Conservation (phyloP, 2,329 filamentous ascomycete genomes). For the Aspergillus fijiensis region DNA sequence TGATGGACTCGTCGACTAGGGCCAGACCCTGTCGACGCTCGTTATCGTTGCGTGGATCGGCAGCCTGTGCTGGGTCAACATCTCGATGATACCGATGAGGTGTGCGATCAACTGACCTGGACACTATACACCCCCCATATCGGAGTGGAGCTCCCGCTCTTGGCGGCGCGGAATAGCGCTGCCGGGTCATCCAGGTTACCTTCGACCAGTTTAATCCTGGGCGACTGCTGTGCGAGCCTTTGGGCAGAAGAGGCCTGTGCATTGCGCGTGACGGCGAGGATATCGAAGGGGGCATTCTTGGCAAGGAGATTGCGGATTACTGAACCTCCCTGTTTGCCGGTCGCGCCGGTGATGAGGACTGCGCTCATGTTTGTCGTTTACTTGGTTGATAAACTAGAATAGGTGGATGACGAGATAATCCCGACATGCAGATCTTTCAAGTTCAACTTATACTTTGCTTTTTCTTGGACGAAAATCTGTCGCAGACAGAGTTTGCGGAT, state of each 20-base stretch:
- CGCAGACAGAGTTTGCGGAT: too few relatives aligned
- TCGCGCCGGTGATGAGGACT: constrained; percentile 7
- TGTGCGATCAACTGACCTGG: constrained; percentile 42
- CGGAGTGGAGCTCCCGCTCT: constrained; percentile 33
- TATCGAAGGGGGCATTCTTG: constrained; percentile 41
- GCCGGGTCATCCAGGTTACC: constrained; percentile 56
- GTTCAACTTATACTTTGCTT: too few relatives aligned
- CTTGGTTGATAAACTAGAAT: too few relatives aligned
- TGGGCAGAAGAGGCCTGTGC: constrained; percentile 52
- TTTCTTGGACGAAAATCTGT: too few relatives aligned
- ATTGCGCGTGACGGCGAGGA: constrained; percentile 63
- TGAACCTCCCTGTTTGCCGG: constrained; percentile 40
- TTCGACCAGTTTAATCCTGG: constrained; percentile 56
- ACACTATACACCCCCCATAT: constrained; percentile 65
- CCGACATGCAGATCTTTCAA: too few relatives aligned
- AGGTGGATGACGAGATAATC: too few relatives aligned
- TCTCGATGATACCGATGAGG: too few relatives aligned
- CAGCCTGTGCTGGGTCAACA: too few relatives aligned
- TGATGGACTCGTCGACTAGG: constrained; percentile 58
- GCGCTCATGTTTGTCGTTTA: constrained; percentile 23
- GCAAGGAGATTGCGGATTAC: constrained; percentile 34
- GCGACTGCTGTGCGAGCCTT: constrained; percentile 46
- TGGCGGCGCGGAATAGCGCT: constrained; percentile 51
- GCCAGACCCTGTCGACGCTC: constrained; percentile 58
- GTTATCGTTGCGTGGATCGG: not conserved